Percentiles rank a stretch among this genome's conserved stretches.
Conservation (phyloP, 163 green algal species). For the Chloroidium sp. region DNA sequence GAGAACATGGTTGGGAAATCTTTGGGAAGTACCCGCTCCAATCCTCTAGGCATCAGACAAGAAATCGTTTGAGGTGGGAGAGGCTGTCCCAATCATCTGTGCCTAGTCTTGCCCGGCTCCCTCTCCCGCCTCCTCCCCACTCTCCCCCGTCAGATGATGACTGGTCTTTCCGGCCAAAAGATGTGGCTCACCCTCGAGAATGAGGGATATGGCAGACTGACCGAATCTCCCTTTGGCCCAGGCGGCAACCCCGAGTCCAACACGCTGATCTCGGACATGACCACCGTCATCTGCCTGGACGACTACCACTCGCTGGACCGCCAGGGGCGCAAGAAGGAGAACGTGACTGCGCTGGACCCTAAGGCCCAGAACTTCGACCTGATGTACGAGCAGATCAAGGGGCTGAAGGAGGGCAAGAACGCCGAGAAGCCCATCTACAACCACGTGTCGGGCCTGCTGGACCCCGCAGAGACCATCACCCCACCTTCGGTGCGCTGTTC, state of each 20-base stretch:
- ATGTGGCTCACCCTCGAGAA: not conserved
- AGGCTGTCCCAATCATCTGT: no score
- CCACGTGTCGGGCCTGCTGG: slow-evolving; percentile 88
- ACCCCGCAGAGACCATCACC: slow-evolving; percentile 56
- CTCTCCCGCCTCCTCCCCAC: no score
- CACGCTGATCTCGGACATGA: slow-evolving; percentile 96
- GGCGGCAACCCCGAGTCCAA: slow-evolving; percentile 98
- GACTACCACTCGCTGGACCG: slow-evolving; percentile 96
- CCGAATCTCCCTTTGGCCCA: slow-evolving; percentile 13
- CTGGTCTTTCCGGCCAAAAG: not conserved
- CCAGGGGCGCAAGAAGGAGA: slow-evolving; percentile 68
- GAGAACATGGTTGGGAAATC: no score
- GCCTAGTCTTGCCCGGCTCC: not conserved
- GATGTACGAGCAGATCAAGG: slow-evolving; percentile 97
- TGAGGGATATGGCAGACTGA: not conserved
- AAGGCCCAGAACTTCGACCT: slow-evolving; percentile 97
- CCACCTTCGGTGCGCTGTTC: slow-evolving; percentile 56
- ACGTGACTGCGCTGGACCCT: slow-evolving; percentile 87
- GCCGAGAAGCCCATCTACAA: slow-evolving; percentile 99
- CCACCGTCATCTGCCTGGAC: slow-evolving; percentile 98
- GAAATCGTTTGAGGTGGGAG: no score
- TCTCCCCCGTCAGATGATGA: no score
- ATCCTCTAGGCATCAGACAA: no score
- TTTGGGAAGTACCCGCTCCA: no score
- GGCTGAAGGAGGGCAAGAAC: slow-evolving; percentile 92